Percentiles rank a stretch among this genome's conserved stretches.
These are phyloP conservation scores for Debaryomycetaceae sp. DNA, from an alignment of 1,139 yeast species.

Conservation along the genomic window DNA sequence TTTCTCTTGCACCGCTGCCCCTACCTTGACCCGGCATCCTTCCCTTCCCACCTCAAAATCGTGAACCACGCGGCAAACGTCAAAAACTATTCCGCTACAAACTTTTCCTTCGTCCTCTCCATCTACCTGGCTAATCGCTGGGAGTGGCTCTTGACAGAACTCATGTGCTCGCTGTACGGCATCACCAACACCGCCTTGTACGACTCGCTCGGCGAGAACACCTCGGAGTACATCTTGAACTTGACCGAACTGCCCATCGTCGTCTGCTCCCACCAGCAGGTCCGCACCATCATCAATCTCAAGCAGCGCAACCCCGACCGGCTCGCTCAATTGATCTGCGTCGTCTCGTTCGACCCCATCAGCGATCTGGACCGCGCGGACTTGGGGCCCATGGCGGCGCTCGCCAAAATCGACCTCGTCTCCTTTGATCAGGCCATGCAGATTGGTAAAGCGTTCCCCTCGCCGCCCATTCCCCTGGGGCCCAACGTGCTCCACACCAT, in stretches of 20 bases:
- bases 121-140: slow-evolving; percentile 12
- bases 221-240: slow-evolving; percentile 13
- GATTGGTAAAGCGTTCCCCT: slow-evolving; percentile 41
- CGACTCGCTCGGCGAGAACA: slow-evolving; percentile 15
- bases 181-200: slow-evolving; percentile 18
- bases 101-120: slow-evolving; percentile 12
- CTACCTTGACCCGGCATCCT: slow-evolving; percentile 7
- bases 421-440: slow-evolving; percentile 42
- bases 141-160: slow-evolving; percentile 16
- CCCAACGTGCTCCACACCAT: slow-evolving; percentile 52
- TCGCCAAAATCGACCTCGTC: slow-evolving; percentile 5
- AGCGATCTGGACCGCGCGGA: slow-evolving; percentile 6
- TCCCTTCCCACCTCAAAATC: slow-evolving; percentile 12
- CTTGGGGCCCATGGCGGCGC: slow-evolving; percentile 7
- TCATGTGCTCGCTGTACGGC: slow-evolving; percentile 10
- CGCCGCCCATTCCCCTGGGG: slow-evolving; percentile 37
- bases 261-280: slow-evolving; percentile 10
- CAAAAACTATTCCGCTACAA: slow-evolving; percentile 8
- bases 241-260: slow-evolving; percentile 14
- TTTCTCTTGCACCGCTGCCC: slow-evolving; percentile 11
- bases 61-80: slow-evolving; percentile 8
- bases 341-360: slow-evolving; percentile 15
- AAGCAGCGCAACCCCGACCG: slow-evolving; percentile 8
- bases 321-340: slow-evolving; percentile 9
- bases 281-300: slow-evolving; percentile 8